Evolutionary conservation across 192 early-diverging fungal species (phyloP), one percentile per base, ranked within the genome.

Genomic region (Gryganskiella cystojenkinii): DNA sequence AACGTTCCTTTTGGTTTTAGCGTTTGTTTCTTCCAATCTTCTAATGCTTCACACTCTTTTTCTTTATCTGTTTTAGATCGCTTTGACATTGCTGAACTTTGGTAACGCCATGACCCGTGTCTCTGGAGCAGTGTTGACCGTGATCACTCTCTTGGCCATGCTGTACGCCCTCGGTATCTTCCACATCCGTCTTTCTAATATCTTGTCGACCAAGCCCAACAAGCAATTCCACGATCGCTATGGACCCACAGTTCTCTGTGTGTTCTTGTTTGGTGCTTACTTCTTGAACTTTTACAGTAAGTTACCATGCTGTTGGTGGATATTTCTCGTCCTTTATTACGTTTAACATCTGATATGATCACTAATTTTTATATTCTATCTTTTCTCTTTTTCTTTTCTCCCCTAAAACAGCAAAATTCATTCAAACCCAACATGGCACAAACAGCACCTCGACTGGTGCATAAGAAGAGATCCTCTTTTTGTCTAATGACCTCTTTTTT

Each of bases 141-240:
- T 83, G 5, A 84, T 89, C 74, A 83, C 92, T 14, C 87, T 95
- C 84, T 57, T 81, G 52, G 87, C 92, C 42, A 94, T 95, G 93
- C 53, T 91, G 22, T 95, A 95, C 61, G 92, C 93, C 1, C 82
- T 95, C 27, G 84, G 86, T 52, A 80, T 89, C 58, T 95, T 90
- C 85, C 92, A 94, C 79, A 84, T 89, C 82, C 86, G 93, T 42
- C 88, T 91, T 15, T 81, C 86, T 52, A 87, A 87, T 51, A 91
- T 95, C 67, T 50, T 78, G 61, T 81, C 87, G 22, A 83, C 80
- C 40, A 89, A 85, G 44, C 89, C 93, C 35, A 61, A 84, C 35
- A 89, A 90, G 24, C 90, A 90, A 27, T 95, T 92, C 74, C 90
- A 93, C 79, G 91, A 94, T 61, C 87, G 87, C 25, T 65, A 82